Evolutionary conservation across 345 rosid species (phyloP).

Genomic region (Orychophragmus violaceus): DNA sequence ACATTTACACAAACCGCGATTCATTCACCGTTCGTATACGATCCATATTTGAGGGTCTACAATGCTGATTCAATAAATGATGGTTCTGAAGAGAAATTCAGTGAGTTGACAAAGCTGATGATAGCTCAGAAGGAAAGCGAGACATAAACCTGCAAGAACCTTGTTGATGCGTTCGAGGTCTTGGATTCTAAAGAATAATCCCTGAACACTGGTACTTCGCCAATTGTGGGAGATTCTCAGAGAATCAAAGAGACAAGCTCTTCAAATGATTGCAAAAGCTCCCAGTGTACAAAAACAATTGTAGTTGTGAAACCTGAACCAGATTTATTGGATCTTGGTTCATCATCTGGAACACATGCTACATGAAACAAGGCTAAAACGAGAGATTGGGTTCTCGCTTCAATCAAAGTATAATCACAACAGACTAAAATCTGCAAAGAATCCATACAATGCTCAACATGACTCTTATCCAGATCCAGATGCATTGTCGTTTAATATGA

Average conservation of each 20-base stretch:
- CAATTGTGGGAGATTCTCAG: neutral
- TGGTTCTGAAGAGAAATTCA: slow-evolving; percentile 57
- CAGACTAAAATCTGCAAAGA: slow-evolving; percentile 47
- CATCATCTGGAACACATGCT: slow-evolving; percentile 29
- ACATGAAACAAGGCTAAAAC: slow-evolving; percentile 56
- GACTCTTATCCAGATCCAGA: slow-evolving; percentile 53
- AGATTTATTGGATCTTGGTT: slow-evolving; percentile 25
- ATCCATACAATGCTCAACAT: slow-evolving; percentile 43
- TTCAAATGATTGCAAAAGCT: slow-evolving; percentile 35
- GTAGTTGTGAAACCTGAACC: slow-evolving; percentile 59
- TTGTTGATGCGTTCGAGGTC: slow-evolving; percentile 58
- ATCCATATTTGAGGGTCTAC: no score
- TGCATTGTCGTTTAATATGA: slow-evolving; percentile 38
- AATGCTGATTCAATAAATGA: slow-evolving; percentile 30
- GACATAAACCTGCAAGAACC: slow-evolving; percentile 28
- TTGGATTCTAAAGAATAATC: slow-evolving; percentile 59
- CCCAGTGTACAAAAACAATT: slow-evolving; percentile 56
- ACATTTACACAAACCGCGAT: no score
- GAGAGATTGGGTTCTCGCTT: slow-evolving; percentile 36
- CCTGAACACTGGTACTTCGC: neutral
- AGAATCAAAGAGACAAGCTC: slow-evolving; percentile 34
- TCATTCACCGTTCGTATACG: no score
- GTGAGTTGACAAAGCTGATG: slow-evolving; percentile 57
- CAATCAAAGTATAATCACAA: slow-evolving; percentile 29
- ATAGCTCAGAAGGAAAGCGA: slow-evolving; percentile 62